Conservation (phyloP, 345 rosid species). For the Corymbia maculata region DNA sequence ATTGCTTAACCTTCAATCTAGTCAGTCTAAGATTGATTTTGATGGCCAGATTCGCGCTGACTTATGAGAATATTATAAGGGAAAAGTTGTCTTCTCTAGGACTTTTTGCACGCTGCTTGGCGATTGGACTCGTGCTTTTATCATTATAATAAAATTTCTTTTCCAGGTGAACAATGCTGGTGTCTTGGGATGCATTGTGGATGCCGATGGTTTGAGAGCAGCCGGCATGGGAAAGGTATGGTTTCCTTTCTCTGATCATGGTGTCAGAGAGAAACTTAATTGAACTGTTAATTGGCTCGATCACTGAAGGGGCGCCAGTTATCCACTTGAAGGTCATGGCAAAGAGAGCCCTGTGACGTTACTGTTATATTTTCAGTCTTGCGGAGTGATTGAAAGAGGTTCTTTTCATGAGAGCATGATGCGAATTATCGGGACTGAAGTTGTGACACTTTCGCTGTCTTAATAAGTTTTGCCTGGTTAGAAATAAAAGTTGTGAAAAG, state of each 20-base stretch:
- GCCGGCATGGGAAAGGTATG: conserved; percentile 1
- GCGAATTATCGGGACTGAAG: background rate
- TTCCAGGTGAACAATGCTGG: conserved; percentile 17
- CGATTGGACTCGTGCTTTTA: background rate
- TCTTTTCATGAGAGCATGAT: background rate
- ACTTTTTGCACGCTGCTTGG: background rate
- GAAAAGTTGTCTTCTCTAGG: background rate
- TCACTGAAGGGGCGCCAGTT: background rate
- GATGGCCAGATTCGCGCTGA: background rate
- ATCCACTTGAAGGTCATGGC: background rate
- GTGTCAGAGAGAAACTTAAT: background rate
- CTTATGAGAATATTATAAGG: background rate
- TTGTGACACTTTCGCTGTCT: too few species aligned
- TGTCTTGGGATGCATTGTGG: background rate
- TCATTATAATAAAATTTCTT: background rate
- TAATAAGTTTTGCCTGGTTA: background rate
- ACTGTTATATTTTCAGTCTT: background rate
- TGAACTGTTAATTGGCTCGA: background rate
- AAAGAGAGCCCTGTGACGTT: background rate
- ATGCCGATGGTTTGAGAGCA: conserved; percentile 4
- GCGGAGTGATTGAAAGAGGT: background rate
- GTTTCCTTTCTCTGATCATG: background rate
- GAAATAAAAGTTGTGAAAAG: background rate
- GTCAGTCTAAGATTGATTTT: background rate
- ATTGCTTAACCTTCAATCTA: background rate